Conservation (phyloP, 768 basidiomycete genomes). For the Gymnopilus junonius region DNA sequence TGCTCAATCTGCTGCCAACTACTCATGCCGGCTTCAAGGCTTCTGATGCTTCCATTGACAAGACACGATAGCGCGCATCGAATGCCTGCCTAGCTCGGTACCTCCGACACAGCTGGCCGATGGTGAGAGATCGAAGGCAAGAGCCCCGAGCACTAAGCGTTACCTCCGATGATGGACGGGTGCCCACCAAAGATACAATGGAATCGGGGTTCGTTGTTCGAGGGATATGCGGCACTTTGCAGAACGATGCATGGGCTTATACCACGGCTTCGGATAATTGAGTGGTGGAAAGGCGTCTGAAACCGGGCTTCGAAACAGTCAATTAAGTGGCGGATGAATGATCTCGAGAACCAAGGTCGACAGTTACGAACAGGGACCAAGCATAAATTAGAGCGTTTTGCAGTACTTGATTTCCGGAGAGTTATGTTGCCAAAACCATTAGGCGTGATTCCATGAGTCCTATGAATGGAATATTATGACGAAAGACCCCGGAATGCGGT, state of each 20-base stretch:
- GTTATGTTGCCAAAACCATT: background rate
- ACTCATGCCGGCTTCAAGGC: conserved; percentile 1
- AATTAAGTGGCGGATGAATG: background rate
- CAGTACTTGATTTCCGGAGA: no score
- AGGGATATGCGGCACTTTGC: background rate
- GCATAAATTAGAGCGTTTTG: no score
- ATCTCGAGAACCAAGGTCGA: background rate
- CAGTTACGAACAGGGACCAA: background rate
- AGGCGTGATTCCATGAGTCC: background rate
- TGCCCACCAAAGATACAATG: background rate
- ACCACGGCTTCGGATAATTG: conserved; percentile 12
- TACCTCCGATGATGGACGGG: background rate
- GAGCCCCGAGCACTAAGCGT: background rate
- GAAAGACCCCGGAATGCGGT: background rate
- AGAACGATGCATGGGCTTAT: conserved; percentile 6
- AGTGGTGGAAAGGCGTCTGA: conserved; percentile 2
- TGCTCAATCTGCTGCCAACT: conserved; percentile 1
- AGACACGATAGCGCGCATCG: background rate
- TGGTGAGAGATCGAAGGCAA: conserved; percentile 4
- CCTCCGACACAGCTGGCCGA: conserved; percentile 4
- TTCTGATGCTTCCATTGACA: background rate
- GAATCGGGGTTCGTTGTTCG: background rate
- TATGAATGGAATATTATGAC: background rate
- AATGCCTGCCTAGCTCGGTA: conserved; percentile 8
- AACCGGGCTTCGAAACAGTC: background rate